Conservation (phyloP, 2,329 filamentous ascomycete species). For the Colletotrichum siamense region DNA sequence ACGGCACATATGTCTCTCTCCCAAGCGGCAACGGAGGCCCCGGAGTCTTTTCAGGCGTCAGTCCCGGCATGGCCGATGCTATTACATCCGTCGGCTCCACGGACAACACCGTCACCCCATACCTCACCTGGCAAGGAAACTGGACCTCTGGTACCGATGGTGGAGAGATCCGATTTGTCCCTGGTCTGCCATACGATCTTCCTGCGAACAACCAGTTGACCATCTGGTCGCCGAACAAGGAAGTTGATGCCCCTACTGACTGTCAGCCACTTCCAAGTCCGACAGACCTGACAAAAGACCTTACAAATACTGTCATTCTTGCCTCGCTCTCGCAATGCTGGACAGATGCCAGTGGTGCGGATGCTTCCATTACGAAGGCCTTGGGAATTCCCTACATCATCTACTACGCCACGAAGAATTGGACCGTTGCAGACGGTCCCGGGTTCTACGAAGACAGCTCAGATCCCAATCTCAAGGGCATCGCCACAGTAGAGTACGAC, state of each 20-base stretch:
- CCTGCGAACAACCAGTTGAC: background rate
- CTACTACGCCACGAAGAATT: constrained; percentile 42
- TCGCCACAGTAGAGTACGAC: background rate
- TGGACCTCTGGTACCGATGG: background rate
- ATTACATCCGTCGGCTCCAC: constrained; percentile 10
- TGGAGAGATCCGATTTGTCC: constrained; percentile 25
- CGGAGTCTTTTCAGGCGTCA: background rate
- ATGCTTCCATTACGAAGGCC: constrained; percentile 16
- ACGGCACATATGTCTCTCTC: background rate
- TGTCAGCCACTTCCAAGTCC: background rate
- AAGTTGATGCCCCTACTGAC: background rate
- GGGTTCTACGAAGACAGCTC: constrained; percentile 30
- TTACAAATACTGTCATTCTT: background rate
- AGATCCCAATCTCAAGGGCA: background rate
- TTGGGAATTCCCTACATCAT: constrained; percentile 44
- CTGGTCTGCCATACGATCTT: background rate
- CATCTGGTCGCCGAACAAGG: background rate
- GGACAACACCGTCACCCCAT: constrained; percentile 12
- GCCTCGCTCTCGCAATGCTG: background rate
- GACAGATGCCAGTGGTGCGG: background rate
- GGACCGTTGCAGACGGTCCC: constrained; percentile 46
- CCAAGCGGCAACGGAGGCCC: constrained; percentile 4
- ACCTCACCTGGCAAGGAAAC: constrained; percentile 7
- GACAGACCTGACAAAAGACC: background rate
- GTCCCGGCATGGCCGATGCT: background rate